phyloP scores from a whole-genome alignment of 768 basidiomycete genomes.

The Tulasnella sp. region DNA sequence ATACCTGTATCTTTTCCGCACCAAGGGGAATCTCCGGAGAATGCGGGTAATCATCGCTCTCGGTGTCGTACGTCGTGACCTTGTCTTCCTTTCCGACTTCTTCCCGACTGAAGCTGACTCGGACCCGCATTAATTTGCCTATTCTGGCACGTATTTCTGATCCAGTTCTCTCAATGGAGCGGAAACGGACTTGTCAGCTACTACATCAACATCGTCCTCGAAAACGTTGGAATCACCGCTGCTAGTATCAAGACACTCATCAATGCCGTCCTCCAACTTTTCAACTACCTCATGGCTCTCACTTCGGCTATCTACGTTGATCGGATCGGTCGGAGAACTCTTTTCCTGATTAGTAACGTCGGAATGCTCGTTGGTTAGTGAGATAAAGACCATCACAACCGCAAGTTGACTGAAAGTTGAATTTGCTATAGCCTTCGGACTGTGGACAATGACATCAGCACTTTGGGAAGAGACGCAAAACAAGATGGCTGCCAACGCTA shows the following conservation, averaged over 20 bases:
- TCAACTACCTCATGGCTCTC: conserved; percentile 53
- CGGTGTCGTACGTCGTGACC: conserved; percentile 32
- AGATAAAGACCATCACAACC: background rate
- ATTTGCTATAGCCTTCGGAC: conserved; percentile 39
- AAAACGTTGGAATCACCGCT: conserved; percentile 45
- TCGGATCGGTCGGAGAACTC: conserved; percentile 55
- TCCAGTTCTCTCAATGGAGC: conserved; percentile 38
- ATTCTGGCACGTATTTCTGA: background rate
- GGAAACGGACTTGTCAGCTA: conserved; percentile 73
- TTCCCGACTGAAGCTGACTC: background rate
- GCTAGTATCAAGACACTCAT: conserved; percentile 51
- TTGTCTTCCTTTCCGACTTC: background rate
- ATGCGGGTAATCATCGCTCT: conserved; percentile 51
- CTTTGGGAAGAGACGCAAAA: conserved; percentile 32
- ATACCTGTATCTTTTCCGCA: conserved; percentile 48
- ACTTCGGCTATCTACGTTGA: conserved; percentile 57
- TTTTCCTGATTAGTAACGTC: conserved; percentile 60
- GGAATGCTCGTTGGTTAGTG: conserved; percentile 50
- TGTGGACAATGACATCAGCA: conserved; percentile 48
- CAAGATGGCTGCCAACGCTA: conserved; percentile 31
- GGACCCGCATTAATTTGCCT: background rate
- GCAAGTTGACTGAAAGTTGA: background rate
- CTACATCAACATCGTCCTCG: conserved; percentile 31
- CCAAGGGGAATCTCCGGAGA: conserved; percentile 58
- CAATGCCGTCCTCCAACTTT: conserved; percentile 47